These are phyloP conservation scores for Dryas octopetala DNA, from an alignment of 306 rosid genomes.

Conservation along the genomic window DNA sequence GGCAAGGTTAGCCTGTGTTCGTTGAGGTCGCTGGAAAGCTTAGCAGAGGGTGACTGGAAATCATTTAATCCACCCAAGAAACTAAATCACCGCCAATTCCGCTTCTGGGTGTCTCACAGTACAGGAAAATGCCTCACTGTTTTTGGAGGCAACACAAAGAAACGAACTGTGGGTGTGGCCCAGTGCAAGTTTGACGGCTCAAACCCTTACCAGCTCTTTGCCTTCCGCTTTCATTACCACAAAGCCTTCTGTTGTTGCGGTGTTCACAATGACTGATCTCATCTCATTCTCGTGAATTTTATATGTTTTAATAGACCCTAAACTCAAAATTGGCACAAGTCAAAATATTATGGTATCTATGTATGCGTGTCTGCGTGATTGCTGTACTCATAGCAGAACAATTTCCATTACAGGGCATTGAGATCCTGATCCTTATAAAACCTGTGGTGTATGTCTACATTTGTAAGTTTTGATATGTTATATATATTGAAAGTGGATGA, in stretches of 20 bases:
- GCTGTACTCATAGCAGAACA: neutral
- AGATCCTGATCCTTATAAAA: neutral
- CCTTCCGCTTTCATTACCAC: constrained; percentile 48
- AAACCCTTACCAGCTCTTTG: constrained; percentile 33
- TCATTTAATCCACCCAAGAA: constrained; percentile 27
- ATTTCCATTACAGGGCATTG: neutral
- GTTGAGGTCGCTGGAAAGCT: constrained; percentile 32
- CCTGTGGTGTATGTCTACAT: neutral
- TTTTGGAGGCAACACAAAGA: constrained; percentile 24
- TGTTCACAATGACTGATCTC: constrained; percentile 25
- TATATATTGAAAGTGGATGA: neutral
- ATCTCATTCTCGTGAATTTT: neutral
- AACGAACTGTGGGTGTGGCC: constrained; percentile 27
- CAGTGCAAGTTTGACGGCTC: constrained; percentile 44
- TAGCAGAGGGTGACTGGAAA: constrained; percentile 41
- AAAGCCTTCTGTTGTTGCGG: constrained; percentile 51
- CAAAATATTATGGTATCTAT: neutral
- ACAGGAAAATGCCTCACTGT: constrained; percentile 45
- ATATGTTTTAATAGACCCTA: neutral
- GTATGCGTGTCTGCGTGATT: neutral
- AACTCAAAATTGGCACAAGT: neutral
- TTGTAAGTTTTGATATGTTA: neutral
- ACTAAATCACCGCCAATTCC: constrained; percentile 24
- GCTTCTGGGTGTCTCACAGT: constrained; percentile 34
- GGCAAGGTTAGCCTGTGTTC: constrained; percentile 31